Evolutionary conservation across 305 asterid genomes (phyloP), one percentile per base, ranked within the genome.

Genomic region (Fraxinus latifolia): DNA sequence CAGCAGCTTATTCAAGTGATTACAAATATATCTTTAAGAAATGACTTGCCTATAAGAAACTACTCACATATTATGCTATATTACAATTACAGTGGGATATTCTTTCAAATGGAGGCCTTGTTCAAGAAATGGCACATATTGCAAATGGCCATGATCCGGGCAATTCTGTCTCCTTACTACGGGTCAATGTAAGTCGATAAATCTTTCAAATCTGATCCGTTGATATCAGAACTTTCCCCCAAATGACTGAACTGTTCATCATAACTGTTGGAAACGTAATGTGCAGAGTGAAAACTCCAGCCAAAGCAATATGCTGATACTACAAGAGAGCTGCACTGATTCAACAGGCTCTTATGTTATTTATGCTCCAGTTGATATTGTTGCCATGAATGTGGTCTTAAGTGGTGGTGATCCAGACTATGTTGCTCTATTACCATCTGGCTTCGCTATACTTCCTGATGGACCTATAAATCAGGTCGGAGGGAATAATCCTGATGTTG

Each of bases 121-220:
- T 91, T 82, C 99, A 95, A 92, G 98, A 95, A 88, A 95, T 95
- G 97, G 97, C 97, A 4, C 99, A 95, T 73, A 94, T 94, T 47
- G 98, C 99, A 29, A 95, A 94, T 77, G 99, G 99, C 60, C 97
- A 95, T 9, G 95, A 95, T 81, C 97, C 96, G 0, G 96, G 97
- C 3, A 95, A 95, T 37, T 85, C 97, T 0, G 99, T 95, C 79
- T 95, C 99, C 33, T 82, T 95, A 34, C 87, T 95, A 47, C 95
- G 98, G 7, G 98, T 95, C 47, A 94, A 91, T n/a, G 99, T 95
- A 87, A 89, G 98, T 80, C 74, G 31, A 32, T 65, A 27, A 77
- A 1, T 32, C 19, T 39, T 34, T 17, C 44, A 37, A 14, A 71
- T 19, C n/a, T 15, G 15, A 14, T 5, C 23, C 33, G n/a, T 60